A percentile compares a stretch with the other conserved stretches of the same genome.
These are phyloP conservation scores for Chytriomyces confervae DNA, from an alignment of 192 early-diverging fungal genomes.

Conservation along the genomic window DNA sequence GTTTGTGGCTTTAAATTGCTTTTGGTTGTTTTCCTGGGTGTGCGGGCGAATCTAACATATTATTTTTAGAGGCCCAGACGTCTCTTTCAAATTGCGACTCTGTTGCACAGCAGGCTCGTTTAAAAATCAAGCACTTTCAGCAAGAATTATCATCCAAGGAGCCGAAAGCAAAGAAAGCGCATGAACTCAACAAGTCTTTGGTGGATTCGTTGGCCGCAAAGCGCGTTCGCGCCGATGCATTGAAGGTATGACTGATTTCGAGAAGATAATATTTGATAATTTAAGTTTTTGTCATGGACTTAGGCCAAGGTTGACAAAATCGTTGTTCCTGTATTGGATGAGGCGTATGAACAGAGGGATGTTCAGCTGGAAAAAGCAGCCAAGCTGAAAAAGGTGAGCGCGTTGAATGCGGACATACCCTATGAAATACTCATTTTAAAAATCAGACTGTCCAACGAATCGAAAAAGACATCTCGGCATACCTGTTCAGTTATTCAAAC, in stretches of 20 bases:
- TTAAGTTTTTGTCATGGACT: neutral
- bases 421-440: neutral
- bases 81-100: constrained; percentile 29
- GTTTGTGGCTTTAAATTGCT: too few relatives aligned
- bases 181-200: constrained; percentile 69
- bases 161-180: constrained; percentile 70
- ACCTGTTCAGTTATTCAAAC: constrained; percentile 81
- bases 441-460: constrained; percentile 38
- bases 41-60: neutral
- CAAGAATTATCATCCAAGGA: constrained; percentile 75
- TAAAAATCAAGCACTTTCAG: constrained; percentile 77
- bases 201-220: constrained; percentile 48
- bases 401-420: too few relatives aligned
- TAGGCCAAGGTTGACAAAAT: constrained; percentile 15
- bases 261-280: neutral
- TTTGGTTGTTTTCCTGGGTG: neutral
- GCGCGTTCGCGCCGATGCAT: constrained; percentile 34
- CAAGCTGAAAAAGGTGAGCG: constrained; percentile 12
- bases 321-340: neutral
- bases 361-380: neutral
- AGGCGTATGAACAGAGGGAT: neutral
- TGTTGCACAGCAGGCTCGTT: constrained; percentile 73
- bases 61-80: constrained; percentile 34
- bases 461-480: constrained; percentile 43
- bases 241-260: neutral